A percentile compares a stretch with the other conserved stretches of the same genome.
Conservation (phyloP, 2,329 filamentous ascomycete species). For the Triangularia verruculosa region DNA sequence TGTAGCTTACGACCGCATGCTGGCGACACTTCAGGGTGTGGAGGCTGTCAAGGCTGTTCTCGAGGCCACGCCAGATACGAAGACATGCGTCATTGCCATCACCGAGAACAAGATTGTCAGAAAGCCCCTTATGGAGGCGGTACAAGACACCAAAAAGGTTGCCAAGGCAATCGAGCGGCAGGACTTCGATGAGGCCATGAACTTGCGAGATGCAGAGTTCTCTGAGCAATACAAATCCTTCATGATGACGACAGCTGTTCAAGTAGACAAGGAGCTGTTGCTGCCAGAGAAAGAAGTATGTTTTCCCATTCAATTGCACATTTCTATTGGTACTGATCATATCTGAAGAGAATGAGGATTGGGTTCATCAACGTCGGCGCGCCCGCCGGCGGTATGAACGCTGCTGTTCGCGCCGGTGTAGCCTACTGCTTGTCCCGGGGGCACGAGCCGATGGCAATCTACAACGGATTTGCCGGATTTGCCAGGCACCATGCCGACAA, state of each 20-base stretch:
- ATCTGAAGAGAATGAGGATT: conserved; percentile 73
- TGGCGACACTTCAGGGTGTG: conserved; percentile 88
- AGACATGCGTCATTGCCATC: conserved; percentile 92
- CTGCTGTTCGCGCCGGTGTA: conserved; percentile 87
- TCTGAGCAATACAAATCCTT: conserved; percentile 89
- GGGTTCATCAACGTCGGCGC: conserved; percentile 97
- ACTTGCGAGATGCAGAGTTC: conserved; percentile 87
- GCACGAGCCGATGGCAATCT: conserved; percentile 88
- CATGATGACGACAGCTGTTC: conserved; percentile 82
- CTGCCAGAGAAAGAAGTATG: conserved; percentile 69
- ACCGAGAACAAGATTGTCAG: conserved; percentile 97
- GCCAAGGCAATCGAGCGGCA: conserved; percentile 77
- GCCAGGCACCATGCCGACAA: conserved; percentile 84
- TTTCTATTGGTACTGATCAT: conserved; percentile 30
- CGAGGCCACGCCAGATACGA: conserved; percentile 82
- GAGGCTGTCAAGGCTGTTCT: conserved; percentile 91
- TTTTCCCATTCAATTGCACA: background rate
- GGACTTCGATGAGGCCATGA: conserved; percentile 85
- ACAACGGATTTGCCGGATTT: conserved; percentile 95
- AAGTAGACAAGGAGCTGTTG: conserved; percentile 62
- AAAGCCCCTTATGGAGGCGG: conserved; percentile 84
- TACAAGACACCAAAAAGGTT: conserved; percentile 80
- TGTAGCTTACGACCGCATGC: conserved; percentile 90
- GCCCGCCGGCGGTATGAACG: conserved; percentile 97
- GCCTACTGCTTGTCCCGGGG: conserved; percentile 88